Base-by-base conservation (phyloP, 148 eudicot genomes). In the Linanthus parryae region DNA sequence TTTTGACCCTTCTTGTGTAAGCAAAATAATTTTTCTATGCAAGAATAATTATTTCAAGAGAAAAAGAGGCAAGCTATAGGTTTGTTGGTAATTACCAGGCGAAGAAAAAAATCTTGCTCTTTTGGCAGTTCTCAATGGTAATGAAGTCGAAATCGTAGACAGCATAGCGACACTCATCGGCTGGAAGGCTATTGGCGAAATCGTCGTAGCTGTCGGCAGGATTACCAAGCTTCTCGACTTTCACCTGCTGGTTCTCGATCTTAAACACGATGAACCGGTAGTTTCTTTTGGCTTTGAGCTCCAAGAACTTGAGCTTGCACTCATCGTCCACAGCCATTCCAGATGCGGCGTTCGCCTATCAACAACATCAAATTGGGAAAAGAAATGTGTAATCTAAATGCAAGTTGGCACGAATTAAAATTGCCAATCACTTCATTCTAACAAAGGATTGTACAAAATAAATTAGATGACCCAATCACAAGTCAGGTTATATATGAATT, bases 281-380 rank as follows among this genome's bases (percentile, higher is more conserved):
- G 14, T 15, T 29, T 18, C 54, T 49, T 18, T 49, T 49, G 8
- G 54, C 54, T 49, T 49, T 49, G 5, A 49, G 38, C 27, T 49
- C 54, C 54, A 49, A 49, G 31, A 49, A 49, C 54, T 49, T 49
- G 1, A 49, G 38, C 54, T 49, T 49, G 31, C 54, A 49, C 31
- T 49, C 54, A 29, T 49, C 54, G 37, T 49, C 54, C 31, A 49
- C 54, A 29, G 38, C 54, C 54, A 49, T 49, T 49, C 54, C 54
- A 49, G 54, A 49, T 25, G 54, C 54, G 23, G 38, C 54, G 24
- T 49, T 49, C 12, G 54, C 54, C 38, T 49, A 10, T 31, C 19
- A 26, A 1, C n/a, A 28, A 16, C 43, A 39, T 13, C 14, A 39
- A 39, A 19, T 39, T 42, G 6, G 20, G 7, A 22, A 7, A 21